phyloP scores from a whole-genome alignment of 108 stramenopile species.

The Pseudonitzschia pungens region DNA sequence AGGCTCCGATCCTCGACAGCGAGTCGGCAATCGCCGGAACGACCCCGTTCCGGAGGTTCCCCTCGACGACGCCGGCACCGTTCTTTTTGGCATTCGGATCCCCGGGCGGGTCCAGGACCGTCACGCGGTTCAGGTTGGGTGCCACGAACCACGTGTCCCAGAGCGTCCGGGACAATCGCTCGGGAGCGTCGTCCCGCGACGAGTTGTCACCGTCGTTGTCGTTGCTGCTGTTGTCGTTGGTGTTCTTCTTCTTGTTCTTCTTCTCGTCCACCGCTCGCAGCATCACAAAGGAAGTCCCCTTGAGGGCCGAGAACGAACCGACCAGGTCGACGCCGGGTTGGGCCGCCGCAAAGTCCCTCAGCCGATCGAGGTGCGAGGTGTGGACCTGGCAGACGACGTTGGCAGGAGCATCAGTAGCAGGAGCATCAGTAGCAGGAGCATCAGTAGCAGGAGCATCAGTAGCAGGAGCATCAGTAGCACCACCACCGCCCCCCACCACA shows the following conservation, averaged over 20 bases:
- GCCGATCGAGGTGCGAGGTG: conserved; percentile 46
- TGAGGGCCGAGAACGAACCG: not conserved
- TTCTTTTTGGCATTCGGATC: not conserved
- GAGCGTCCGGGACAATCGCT: not conserved
- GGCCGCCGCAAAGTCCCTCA: conserved; percentile 26
- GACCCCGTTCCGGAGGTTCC: conserved; percentile 8
- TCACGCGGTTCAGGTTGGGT: conserved; percentile 19
- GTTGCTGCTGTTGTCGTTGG: too few relatives aligned
- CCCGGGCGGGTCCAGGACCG: not conserved
- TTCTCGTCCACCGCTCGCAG: not conserved
- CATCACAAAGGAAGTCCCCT: not conserved
- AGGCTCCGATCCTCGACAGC: not conserved
- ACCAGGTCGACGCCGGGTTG: not conserved
- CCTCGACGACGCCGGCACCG: not conserved
- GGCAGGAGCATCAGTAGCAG: not conserved
- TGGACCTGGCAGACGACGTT: conserved; percentile 50
- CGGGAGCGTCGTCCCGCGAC: not conserved
- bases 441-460: not conserved
- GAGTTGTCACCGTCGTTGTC: too few relatives aligned
- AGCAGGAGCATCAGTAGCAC: not conserved
- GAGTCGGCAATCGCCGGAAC: conserved; percentile 3
- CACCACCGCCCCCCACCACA: too few relatives aligned
- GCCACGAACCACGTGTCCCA: conserved; percentile 27
- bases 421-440: not conserved
- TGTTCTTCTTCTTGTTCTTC: not conserved